Conservation (phyloP, 129 eudicot species). For the Centaurea solstitialis region DNA sequence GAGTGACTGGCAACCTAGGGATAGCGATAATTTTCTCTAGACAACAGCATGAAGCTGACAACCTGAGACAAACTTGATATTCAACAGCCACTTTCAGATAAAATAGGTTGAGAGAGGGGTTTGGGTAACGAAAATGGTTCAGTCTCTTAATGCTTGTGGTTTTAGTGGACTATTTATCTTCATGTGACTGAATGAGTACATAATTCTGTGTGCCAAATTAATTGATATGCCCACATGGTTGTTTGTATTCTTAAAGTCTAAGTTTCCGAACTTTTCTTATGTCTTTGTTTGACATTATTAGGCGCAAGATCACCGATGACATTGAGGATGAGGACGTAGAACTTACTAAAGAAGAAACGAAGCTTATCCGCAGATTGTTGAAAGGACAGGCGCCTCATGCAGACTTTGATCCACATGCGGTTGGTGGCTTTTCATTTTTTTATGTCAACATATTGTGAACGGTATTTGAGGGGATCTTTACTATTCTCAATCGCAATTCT, state of each 20-base stretch:
- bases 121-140: too few relatives aligned
- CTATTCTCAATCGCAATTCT: background rate
- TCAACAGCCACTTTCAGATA: too few relatives aligned
- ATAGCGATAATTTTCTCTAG: too few relatives aligned
- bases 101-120: too few relatives aligned
- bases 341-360: constrained; percentile 73
- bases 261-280: background rate
- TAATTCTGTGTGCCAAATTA: background rate
- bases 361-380: constrained; percentile 63
- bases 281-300: constrained; percentile 22
- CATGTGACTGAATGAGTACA: background rate
- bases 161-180: too few relatives aligned
- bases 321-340: constrained; percentile 88
- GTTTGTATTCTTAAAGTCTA: background rate
- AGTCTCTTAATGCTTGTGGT: too few relatives aligned
- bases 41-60: too few relatives aligned
- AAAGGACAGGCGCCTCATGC: constrained; percentile 94
- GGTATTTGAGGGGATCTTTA: background rate
- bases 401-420: constrained; percentile 85
- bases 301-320: constrained; percentile 87
- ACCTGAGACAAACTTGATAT: too few relatives aligned
- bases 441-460: background rate
- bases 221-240: background rate
- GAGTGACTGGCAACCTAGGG: too few relatives aligned
- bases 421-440: constrained; percentile 23